Evolutionary conservation across 352 stramenopile species (phyloP).

Genomic region (Thalassiosira hispida): DNA sequence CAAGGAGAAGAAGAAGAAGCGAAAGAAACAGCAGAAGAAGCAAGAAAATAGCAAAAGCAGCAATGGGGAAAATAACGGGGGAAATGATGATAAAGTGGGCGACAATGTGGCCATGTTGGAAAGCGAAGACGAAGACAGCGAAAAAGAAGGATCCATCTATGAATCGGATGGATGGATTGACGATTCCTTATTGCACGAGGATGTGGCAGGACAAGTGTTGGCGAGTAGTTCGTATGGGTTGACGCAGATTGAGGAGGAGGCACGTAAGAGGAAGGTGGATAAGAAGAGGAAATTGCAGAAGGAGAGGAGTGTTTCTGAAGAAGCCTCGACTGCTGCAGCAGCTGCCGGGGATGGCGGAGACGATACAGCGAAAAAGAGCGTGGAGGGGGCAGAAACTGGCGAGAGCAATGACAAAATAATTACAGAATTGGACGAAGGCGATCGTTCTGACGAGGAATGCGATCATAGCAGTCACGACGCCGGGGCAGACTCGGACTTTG

Average conservation of each 20-base stretch:
- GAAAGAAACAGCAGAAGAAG: neutral
- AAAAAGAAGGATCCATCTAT: conserved; percentile 67
- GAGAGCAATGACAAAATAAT: too few species aligned
- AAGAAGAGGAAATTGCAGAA: conserved; percentile 2
- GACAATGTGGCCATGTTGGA: neutral
- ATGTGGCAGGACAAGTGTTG: conserved; percentile 79
- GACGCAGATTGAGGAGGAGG: conserved; percentile 80
- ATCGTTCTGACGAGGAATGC: neutral
- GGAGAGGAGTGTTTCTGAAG: neutral
- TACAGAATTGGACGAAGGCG: neutral
- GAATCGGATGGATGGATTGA: conserved; percentile 73
- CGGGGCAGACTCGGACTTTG: conserved; percentile 47
- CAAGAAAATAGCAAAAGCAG: neutral
- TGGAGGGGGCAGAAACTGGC: neutral
- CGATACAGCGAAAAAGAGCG: neutral
- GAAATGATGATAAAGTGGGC: neutral
- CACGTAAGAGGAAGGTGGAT: conserved; percentile 22
- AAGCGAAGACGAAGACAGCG: neutral
- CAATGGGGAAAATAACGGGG: neutral
- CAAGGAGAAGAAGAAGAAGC: conserved; percentile 7
- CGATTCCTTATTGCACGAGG: conserved; percentile 71
- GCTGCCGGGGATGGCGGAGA: too few species aligned
- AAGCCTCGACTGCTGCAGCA: neutral
- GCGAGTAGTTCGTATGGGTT: conserved; percentile 62
- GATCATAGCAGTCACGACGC: conserved; percentile 8